Percentiles rank a stretch among this genome's conserved stretches.
These are phyloP conservation scores for Astraeus odoratus DNA, from an alignment of 768 basidiomycete genomes.

Conservation along the genomic window DNA sequence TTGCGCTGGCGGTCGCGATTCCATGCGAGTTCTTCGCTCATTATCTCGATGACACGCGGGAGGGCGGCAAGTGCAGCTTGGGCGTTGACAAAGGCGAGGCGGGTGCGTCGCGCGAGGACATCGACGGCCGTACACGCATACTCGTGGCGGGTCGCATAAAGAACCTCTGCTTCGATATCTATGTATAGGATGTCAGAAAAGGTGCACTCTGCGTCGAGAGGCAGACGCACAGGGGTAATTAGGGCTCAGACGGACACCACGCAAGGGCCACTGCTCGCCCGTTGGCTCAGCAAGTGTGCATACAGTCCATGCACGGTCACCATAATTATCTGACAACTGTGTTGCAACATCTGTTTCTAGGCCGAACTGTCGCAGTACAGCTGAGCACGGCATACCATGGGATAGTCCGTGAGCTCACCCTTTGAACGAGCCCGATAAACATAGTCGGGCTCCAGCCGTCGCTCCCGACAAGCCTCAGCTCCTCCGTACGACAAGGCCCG, in stretches of 20 bases:
- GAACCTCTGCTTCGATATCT: slow-evolving; percentile 91
- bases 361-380: slow-evolving; percentile 54
- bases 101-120: slow-evolving; percentile 85
- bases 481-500: slow-evolving; percentile 71
- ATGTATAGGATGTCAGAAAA: not conserved
- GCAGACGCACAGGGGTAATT: slow-evolving; percentile 65
- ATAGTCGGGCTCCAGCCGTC: slow-evolving; percentile 94
- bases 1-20: slow-evolving; percentile 43
- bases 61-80: slow-evolving; percentile 79
- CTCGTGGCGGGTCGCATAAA: slow-evolving; percentile 83
- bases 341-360: slow-evolving; percentile 88
- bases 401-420: slow-evolving; percentile 39
- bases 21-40: slow-evolving; percentile 85
- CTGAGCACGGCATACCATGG: not conserved
- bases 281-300: slow-evolving; percentile 74
- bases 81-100: slow-evolving; percentile 91
- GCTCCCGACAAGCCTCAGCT: slow-evolving; percentile 79
- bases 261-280: slow-evolving; percentile 76
- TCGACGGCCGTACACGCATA: slow-evolving; percentile 91
- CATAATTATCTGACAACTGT: slow-evolving; percentile 90
- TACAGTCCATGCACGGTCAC: slow-evolving; percentile 95
- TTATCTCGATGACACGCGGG: slow-evolving; percentile 84
- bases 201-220: not conserved
- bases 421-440: slow-evolving; percentile 94
- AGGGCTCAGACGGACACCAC: slow-evolving; percentile 65